Evolutionary conservation across 2,329 filamentous ascomycete genomes (phyloP), one percentile per base, ranked within the genome.

Genomic region (Colletotrichum echinochloae): DNA sequence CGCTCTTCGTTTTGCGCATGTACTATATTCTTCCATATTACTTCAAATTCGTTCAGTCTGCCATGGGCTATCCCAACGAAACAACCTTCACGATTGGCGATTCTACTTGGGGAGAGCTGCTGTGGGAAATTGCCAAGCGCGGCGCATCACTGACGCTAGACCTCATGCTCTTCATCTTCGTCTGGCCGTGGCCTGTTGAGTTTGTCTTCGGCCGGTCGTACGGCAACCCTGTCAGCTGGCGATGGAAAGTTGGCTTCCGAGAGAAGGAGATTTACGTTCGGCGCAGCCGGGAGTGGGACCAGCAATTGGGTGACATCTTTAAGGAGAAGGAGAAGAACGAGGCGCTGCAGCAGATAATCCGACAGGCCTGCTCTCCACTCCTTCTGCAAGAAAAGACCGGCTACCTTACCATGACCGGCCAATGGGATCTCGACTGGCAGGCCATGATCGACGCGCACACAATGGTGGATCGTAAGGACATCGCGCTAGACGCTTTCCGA

Each of bases 381-480:
- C 85, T 90, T 62, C 84, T 95, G 75, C 84, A 87, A 74, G 86
- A 90, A 75, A 97, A 97, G 86, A 97, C 94, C 37, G 94, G 94
- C 26, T 97, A 97, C 78, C 82, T 97, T 73, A 90, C 96, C 74
- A 92, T 97, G 85, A 93, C 95, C 78, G 88, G 87, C 72, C 88
- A 94, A 72, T 98, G 94, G 91, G 93, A 97, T 79, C 83, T 98
- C 71, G 94, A 97, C 79, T 98, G 95, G 87, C 86, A 86, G 56
- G 87, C 87, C 26, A 98, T 98, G 93, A 83, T 94, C 16, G 82
- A 87, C 72, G 94, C 93, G 5, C 92, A 94, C 55, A 82, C 83
- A 41, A 80, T 97, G 74, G 87, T 94, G 1, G 91, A 94, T 73
- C 84, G 85, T 74, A 90, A 89, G 76, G 84, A 86, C 26, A 75